Evolutionary conservation across 148 eudicot genomes (phyloP), one percentile per base, ranked within the genome.

Genomic region (Nyssa sinensis): DNA sequence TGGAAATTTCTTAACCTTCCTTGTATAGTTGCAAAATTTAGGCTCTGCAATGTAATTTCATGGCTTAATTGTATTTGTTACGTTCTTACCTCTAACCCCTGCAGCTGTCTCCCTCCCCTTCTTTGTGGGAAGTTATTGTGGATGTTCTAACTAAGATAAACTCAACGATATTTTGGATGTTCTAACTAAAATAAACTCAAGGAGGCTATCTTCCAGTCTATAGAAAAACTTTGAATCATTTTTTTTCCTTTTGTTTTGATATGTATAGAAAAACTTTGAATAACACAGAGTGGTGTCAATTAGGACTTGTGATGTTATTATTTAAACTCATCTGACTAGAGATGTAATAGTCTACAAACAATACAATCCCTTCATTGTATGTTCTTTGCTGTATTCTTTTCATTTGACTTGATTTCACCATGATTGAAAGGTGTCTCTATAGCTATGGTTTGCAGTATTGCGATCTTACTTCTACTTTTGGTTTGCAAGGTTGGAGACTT

Each of bases 401-500:
- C 17, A 71, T 13, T 61, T 14, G 49, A 58, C 4, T 3, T 29
- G n/a, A n/a, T 70, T 57, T 13, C 59, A 13, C 44, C 9, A 16
- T 64, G n/a, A n/a, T n/a, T n/a, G 49, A 14, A 33, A 58, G 14
- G 31, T 8, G n/a, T 9, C 1, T 19, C 5, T 16, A 16, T 33
- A 57, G 49, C 21, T 21, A 24, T 29, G 19, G 16, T 14, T 71
- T 23, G 21, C 8, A 4, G 14, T 21, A 39, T 30, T 16, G 7
- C 14, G 16, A 16, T 11, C 24, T 71, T 17, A 35, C 27, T 41
- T 30, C 21, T 2, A 34, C 21, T 29, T 16, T 41, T 33, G 29
- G 30, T 71, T 58, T 65, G 57, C 53, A 35, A 81, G 84, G 84
- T 81, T 30, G 84, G 84, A 62, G 84, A 81, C 59, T 81, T 81